Percentiles rank a stretch among this genome's conserved stretches.
These are phyloP conservation scores for Kodamaea arcana DNA, from an alignment of 1,139 yeast genomes.

Conservation along the genomic window DNA sequence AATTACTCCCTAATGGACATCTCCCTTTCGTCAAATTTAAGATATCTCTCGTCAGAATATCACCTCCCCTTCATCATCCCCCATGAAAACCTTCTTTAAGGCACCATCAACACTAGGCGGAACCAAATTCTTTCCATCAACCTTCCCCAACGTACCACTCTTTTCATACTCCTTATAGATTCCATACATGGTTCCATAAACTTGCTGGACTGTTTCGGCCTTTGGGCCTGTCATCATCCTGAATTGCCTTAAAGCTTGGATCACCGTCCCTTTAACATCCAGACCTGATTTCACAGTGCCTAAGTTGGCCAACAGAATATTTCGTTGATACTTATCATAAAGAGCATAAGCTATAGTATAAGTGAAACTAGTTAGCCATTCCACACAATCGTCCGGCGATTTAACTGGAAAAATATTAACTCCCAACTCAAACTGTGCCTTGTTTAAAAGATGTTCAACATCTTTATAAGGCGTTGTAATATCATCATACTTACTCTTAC, in stretches of 20 bases:
- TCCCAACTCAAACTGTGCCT: slow-evolving; percentile 28
- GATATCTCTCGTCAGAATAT: slow-evolving; percentile 16
- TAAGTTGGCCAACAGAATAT: slow-evolving; percentile 50
- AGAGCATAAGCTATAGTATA: slow-evolving; percentile 51
- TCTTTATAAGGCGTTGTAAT: slow-evolving; percentile 34
- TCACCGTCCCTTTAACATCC: slow-evolving; percentile 41
- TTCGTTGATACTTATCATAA: slow-evolving; percentile 54
- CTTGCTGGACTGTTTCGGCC: slow-evolving; percentile 31
- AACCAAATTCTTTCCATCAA: slow-evolving; percentile 33
- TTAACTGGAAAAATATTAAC: slow-evolving; percentile 47
- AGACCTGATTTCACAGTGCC: slow-evolving; percentile 54
- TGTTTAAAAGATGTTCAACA: slow-evolving; percentile 26
- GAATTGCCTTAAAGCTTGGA: slow-evolving; percentile 51
- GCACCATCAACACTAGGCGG: slow-evolving; percentile 41
- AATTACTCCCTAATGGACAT: too few relatives aligned
- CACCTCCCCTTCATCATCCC: slow-evolving; percentile 49
- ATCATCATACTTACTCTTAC: slow-evolving; percentile 3
- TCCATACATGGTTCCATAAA: slow-evolving; percentile 35
- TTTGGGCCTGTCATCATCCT: slow-evolving; percentile 50
- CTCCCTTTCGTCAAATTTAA: too few relatives aligned
- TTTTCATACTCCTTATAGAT: slow-evolving; percentile 28
- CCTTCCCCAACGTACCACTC: slow-evolving; percentile 29
- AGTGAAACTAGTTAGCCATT: slow-evolving; percentile 54
- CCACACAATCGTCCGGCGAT: slow-evolving; percentile 43
- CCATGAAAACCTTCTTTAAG: slow-evolving; percentile 43